Conservation (phyloP, 169 alveolate genomes). For the Cryptosporidium meleagridis region DNA sequence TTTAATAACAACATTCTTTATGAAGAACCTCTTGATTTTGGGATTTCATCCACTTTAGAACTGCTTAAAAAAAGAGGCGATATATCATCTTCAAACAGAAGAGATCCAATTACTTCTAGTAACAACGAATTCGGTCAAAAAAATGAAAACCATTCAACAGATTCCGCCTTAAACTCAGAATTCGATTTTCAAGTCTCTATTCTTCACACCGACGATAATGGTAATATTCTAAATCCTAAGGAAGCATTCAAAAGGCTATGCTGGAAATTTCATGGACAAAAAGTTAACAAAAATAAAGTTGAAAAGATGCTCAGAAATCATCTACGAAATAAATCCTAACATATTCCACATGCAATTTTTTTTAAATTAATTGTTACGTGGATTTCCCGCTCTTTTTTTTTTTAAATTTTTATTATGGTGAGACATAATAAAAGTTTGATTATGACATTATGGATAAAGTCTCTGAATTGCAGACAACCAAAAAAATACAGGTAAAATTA, state of each 20-base stretch:
- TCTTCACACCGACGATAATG: conserved; percentile 56
- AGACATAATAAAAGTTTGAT: not conserved
- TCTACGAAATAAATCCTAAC: not conserved
- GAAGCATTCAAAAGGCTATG: conserved; percentile 52
- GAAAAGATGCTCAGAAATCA: conserved; percentile 45
- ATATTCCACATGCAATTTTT: not conserved
- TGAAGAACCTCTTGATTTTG: conserved; percentile 67
- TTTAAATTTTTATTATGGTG: not conserved
- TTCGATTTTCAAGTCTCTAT: not conserved
- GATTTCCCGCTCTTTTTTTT: conserved; percentile 10
- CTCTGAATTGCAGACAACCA: not conserved
- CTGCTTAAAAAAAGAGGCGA: conserved; percentile 19
- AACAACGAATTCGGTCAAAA: not conserved
- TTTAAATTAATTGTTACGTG: not conserved
- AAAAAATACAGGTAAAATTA: too few species aligned
- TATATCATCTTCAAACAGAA: conserved; percentile 8
- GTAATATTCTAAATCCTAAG: conserved; percentile 39
- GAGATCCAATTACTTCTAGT: not conserved
- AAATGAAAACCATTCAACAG: not conserved
- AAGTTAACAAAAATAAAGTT: conserved; percentile 31
- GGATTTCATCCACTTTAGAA: conserved; percentile 36
- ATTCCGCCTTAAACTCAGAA: not conserved
- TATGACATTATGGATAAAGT: not conserved
- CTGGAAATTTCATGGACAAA: conserved; percentile 73
- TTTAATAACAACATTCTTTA: not conserved